A percentile compares a stretch with the other conserved stretches of the same genome.
These are phyloP conservation scores for Pistacia vera DNA, from an alignment of 345 rosid genomes.

Conservation along the genomic window DNA sequence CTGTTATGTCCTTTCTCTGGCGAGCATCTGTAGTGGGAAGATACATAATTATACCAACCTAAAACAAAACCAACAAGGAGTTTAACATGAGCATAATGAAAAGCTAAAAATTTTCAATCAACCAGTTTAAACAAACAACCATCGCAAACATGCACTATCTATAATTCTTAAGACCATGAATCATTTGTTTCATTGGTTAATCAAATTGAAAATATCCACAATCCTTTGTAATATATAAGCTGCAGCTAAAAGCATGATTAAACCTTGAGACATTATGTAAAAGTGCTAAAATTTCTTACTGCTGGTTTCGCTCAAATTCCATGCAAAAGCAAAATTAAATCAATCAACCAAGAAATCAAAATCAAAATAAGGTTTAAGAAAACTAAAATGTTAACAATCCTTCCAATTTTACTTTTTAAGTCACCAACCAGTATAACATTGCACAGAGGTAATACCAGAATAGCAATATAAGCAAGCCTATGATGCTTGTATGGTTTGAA, in stretches of 20 bases:
- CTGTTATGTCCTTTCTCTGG: constrained; percentile 94
- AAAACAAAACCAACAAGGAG: constrained; percentile 14
- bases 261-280: not conserved
- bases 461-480: too few relatives aligned
- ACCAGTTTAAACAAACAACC: not conserved
- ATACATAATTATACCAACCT: constrained; percentile 99
- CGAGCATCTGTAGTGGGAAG: constrained; percentile 93
- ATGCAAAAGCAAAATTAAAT: too few relatives aligned
- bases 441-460: too few relatives aligned
- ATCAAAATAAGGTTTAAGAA: too few relatives aligned
- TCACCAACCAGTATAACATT: too few relatives aligned
- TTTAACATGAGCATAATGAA: not conserved
- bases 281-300: not conserved
- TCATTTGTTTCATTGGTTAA: not conserved
- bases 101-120: not conserved
- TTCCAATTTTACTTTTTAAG: too few relatives aligned
- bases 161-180: not conserved
- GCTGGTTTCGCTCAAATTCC: not conserved
- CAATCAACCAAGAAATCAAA: too few relatives aligned
- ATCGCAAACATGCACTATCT: not conserved
- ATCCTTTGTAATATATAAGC: not conserved
- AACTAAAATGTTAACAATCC: too few relatives aligned
- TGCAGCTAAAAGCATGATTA: not conserved
- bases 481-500: not conserved
- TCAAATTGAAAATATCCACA: not conserved